Evolutionary conservation across 2,329 filamentous ascomycete genomes (phyloP).

Genomic region (Cercospora sp.): DNA sequence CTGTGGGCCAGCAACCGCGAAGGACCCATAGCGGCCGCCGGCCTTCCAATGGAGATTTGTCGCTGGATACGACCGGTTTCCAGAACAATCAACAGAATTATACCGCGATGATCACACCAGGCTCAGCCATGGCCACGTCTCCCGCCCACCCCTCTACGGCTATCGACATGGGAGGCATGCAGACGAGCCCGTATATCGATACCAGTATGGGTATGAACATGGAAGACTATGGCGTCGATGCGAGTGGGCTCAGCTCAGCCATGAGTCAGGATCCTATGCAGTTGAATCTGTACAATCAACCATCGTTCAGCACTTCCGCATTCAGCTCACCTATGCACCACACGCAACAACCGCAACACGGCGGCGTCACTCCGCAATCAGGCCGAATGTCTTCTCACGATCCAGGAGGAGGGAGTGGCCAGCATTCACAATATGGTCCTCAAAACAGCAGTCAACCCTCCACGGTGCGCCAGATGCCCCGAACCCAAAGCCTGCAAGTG

Average conservation of each 20-base stretch:
- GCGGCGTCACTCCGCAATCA: slow-evolving; percentile 33
- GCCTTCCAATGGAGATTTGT: slow-evolving; percentile 39
- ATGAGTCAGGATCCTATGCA: slow-evolving; percentile 30
- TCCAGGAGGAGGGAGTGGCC: slow-evolving; percentile 26
- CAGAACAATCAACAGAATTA: slow-evolving; percentile 38
- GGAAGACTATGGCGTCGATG: slow-evolving; percentile 41
- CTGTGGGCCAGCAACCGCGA: slow-evolving; percentile 12
- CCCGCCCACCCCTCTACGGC: slow-evolving; percentile 42
- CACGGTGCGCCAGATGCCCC: slow-evolving; percentile 28
- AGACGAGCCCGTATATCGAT: slow-evolving; percentile 44
- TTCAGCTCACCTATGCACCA: slow-evolving; percentile 44
- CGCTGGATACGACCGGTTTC: slow-evolving; percentile 47
- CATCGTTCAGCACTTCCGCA: slow-evolving; percentile 43
- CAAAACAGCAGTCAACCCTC: slow-evolving; percentile 19
- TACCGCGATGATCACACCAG: slow-evolving; percentile 40
- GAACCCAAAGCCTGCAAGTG: slow-evolving; percentile 32
- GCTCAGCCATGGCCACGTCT: slow-evolving; percentile 46
- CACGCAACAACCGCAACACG: slow-evolving; percentile 20
- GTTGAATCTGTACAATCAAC: slow-evolving; percentile 43
- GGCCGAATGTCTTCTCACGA: slow-evolving; percentile 35
- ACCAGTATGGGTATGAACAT: slow-evolving; percentile 45
- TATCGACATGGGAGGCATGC: slow-evolving; percentile 46
- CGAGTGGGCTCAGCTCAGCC: slow-evolving; percentile 27
- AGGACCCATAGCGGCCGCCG: slow-evolving; percentile 23
- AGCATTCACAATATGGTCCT: slow-evolving; percentile 35